Evolutionary conservation across 495 filamentous ascomycete species (phyloP), one percentile per base, ranked within the genome.

Genomic region (Clavariopsis aquatica): DNA sequence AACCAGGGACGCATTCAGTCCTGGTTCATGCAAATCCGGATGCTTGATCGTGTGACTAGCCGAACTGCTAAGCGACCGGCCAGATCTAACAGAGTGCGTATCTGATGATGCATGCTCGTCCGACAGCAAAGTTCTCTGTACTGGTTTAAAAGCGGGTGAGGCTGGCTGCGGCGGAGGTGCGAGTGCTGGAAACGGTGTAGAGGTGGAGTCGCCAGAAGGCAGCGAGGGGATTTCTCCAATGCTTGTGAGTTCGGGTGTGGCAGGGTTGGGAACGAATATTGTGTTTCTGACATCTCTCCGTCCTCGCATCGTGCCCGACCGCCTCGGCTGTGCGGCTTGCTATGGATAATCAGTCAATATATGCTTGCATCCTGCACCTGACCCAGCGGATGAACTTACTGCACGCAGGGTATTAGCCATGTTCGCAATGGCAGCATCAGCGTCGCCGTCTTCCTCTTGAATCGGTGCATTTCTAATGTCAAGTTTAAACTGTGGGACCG

Each of bases 391-490:
- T 9, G 5, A n/a, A 79, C 81, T 72, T 76, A 89, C 87, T 67
- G 85, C 74, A 69, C 87, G 81, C 24, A 99, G 78, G 12, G 91
- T 90, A 71, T 89, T 92, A n/a, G 93, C 92, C 70, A 96, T 91
- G 66, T 89, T 93, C 47, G 92, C 90, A 71, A 97, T 80, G 1
- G 95, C 94, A 46, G 89, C 88, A 75, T 94, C 87, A 1, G 91
- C 91, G 73, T 96, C 91, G 57, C 81, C 85, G 67, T 93, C 90
- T 73, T 98, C 94, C 76, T 98, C 94, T 22, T 87, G 86, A 59
- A 99, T 95, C 1, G 96, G 93, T 62, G 95, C 89, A 66, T 91
- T 92, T 64, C 91, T 83, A 65, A 99, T 99, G 62, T 88, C 94
- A 26, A 99, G 78, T 73, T 94, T 98, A 77, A 96, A 89, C 59